Evolutionary conservation across 2,329 filamentous ascomycete species (phyloP).

Genomic region (Gnomoniopsis smithogilvyi): DNA sequence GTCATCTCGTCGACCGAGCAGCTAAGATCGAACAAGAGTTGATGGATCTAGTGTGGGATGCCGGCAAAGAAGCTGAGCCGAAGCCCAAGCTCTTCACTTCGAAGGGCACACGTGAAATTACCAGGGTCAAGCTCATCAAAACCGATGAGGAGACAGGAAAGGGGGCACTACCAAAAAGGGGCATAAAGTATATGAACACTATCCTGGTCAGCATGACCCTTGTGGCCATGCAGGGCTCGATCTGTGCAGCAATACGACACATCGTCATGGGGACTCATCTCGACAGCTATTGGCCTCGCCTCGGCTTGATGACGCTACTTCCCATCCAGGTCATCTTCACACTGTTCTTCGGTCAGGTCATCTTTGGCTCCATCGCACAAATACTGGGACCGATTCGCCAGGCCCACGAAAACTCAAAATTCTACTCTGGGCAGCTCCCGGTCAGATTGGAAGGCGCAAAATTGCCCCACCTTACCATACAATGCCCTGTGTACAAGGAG

Average conservation of each 20-base stretch:
- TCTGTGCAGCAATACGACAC: slow-evolving; percentile 68
- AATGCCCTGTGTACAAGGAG: slow-evolving; percentile 88
- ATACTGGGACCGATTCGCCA: slow-evolving; percentile 68
- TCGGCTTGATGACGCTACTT: slow-evolving; percentile 62
- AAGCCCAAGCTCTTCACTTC: slow-evolving; percentile 27
- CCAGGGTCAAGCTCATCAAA: slow-evolving; percentile 55
- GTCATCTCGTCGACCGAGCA: slow-evolving; percentile 66
- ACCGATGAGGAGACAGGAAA: slow-evolving; percentile 66
- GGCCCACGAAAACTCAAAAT: slow-evolving; percentile 73
- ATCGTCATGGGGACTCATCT: slow-evolving; percentile 64
- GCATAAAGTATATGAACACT: slow-evolving; percentile 68
- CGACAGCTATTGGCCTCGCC: slow-evolving; percentile 58
- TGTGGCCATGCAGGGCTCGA: slow-evolving; percentile 59
- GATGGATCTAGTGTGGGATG: slow-evolving; percentile 71
- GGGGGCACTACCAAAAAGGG: slow-evolving; percentile 59
- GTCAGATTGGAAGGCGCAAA: slow-evolving; percentile 53
- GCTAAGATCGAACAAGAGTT: slow-evolving; percentile 72
- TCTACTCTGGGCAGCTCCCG: slow-evolving; percentile 72
- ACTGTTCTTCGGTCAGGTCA: slow-evolving; percentile 76
- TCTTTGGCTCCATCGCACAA: slow-evolving; percentile 72
- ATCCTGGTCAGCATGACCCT: slow-evolving; percentile 66
- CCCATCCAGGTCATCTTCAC: slow-evolving; percentile 79
- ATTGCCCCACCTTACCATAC: slow-evolving; percentile 75
- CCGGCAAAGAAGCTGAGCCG: slow-evolving; percentile 47
- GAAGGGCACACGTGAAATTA: slow-evolving; percentile 43